Evolutionary conservation across 441 rosid species (phyloP), one percentile per base, ranked within the genome.

Genomic region (Manihot esculenta): DNA sequence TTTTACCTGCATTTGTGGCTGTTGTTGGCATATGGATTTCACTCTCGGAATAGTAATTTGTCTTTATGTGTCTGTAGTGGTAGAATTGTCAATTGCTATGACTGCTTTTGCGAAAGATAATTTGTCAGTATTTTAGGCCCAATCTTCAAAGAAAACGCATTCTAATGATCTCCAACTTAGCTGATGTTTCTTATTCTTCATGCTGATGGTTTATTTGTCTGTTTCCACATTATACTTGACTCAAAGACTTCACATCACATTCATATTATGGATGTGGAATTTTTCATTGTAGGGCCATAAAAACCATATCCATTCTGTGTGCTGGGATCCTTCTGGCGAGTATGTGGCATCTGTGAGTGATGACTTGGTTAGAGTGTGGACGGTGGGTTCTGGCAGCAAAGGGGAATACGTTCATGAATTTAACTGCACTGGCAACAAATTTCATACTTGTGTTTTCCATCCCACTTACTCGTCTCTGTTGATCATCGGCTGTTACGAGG

Each of bases 321-420:
- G 89, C 75, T 87, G 95, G 95, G 86, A 85, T 68, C 72, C 85
- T 20, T 72, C 80, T 7, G 95, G 95, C 0, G 86, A 86, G 68
- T 82, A 47, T 74, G 69, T 89, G 53, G 92, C 89, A 18, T 84
- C 95, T 8, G 87, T 85, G 69, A 87, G 92, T 53, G 90, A 86
- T 49, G 92, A 86, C 42, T 69, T 79, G 77, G 88, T 89, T 24
- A 81, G 80, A 67, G 89, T 87, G 38, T 89, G 92, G 95, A 78
- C 56, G 5, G 38, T 33, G 38, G 38, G 38, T 7, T 33, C 38
- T 33, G 38, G 38, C 38, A 4, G 66, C 80, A 81, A 84, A 70
- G 88, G 82, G 14, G 88, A 86, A 58, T 84, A 72, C 57, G 72
- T 85, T 77, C 84, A 80, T 59, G 85, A 86, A 81, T 75, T 87